Evolutionary conservation across 768 basidiomycete genomes (phyloP).

Genomic region (Boletus pseudopeckii): DNA sequence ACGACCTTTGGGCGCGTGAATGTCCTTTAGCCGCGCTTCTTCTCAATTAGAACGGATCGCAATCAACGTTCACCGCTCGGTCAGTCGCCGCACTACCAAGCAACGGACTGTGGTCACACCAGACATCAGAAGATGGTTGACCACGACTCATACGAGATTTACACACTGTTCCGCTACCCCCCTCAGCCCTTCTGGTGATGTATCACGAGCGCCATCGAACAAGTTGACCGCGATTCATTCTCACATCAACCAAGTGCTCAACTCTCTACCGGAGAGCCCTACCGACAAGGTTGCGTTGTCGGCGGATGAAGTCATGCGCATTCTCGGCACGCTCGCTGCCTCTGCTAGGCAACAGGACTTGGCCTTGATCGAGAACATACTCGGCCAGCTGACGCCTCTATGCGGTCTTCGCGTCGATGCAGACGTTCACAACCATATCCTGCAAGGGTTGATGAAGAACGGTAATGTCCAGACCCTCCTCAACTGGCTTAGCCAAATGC

Average conservation of each 20-base stretch:
- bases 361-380: conserved; percentile 50
- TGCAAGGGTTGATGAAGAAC: conserved; percentile 45
- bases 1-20: conserved; percentile 47
- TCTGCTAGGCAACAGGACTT: conserved; percentile 54
- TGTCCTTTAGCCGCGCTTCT: conserved; percentile 48
- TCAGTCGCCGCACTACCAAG: conserved; percentile 9
- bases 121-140: conserved; percentile 23
- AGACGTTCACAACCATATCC: conserved; percentile 47
- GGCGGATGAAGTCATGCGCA: conserved; percentile 32
- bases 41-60: conserved; percentile 29
- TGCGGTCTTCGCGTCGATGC: conserved; percentile 45
- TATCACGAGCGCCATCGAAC: conserved; percentile 12
- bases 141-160: conserved; percentile 9
- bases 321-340: conserved; percentile 45
- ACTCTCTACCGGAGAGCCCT: conserved; percentile 13
- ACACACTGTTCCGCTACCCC: not conserved
- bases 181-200: conserved; percentile 5
- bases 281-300: conserved; percentile 11
- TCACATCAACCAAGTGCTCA: conserved; percentile 23
- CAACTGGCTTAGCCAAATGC: conserved; percentile 54
- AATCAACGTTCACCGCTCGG: conserved; percentile 23
- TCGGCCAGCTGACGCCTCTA: conserved; percentile 44
- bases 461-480: conserved; percentile 43
- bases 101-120: conserved; percentile 7
- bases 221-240: conserved; percentile 22